Percentiles rank a stretch among this genome's conserved stretches.
These are phyloP conservation scores for Potentilla sterilis DNA, from an alignment of 306 rosid species.

Conservation along the genomic window DNA sequence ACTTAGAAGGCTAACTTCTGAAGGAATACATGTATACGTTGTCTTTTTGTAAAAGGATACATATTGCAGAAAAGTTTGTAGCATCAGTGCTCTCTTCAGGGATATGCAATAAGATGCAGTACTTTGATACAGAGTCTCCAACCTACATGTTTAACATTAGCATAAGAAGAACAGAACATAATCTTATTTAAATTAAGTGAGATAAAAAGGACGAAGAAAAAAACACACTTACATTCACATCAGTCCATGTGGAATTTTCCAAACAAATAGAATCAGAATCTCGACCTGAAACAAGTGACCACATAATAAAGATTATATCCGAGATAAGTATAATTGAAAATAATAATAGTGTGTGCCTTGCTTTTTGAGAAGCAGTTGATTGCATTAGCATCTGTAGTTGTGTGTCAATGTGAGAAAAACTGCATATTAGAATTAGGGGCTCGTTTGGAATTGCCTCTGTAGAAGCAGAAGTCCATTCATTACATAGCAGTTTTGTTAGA, in stretches of 20 bases:
- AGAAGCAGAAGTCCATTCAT: background rate
- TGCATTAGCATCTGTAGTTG: background rate
- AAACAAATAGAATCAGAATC: constrained; percentile 44
- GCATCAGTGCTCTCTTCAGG: constrained; percentile 46
- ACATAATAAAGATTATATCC: background rate
- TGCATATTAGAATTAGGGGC: background rate
- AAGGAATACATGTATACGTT: background rate
- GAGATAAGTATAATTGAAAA: background rate
- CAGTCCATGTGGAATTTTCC: constrained; percentile 48
- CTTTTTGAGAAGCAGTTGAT: background rate
- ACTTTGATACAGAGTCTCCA: constrained; percentile 46
- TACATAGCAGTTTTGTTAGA: background rate
- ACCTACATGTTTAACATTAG: constrained; percentile 33
- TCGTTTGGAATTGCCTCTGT: background rate
- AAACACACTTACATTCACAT: constrained; percentile 24
- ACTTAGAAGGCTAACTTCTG: background rate
- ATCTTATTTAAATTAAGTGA: background rate
- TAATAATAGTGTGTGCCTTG: background rate
- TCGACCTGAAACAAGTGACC: constrained; percentile 31
- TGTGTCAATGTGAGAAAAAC: background rate
- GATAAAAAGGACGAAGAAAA: background rate
- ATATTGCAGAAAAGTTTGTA: constrained; percentile 48
- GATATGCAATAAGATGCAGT: constrained; percentile 47
- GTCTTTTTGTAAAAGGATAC: constrained; percentile 39
- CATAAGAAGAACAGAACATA: constrained; percentile 6